A percentile compares a stretch with the other conserved stretches of the same genome.
Conservation (phyloP, 768 basidiomycete species). For the Cyathus striatus region DNA sequence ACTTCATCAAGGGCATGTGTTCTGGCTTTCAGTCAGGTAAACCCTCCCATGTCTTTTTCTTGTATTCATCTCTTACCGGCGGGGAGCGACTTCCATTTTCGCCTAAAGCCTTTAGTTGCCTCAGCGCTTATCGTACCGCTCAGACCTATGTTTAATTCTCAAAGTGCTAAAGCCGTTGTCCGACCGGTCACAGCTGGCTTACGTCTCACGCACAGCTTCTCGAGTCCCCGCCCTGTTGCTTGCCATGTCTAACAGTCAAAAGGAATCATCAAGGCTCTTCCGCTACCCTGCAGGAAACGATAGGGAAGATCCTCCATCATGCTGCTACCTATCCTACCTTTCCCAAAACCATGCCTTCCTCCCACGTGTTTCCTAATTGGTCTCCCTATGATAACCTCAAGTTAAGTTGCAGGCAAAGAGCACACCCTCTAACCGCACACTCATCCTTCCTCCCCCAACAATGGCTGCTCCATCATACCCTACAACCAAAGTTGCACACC, state of each 20-base stretch:
- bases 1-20: no score
- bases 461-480: slow-evolving; percentile 13
- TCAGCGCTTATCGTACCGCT: no score
- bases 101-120: no score
- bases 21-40: no score
- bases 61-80: no score
- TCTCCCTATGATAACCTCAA: slow-evolving; percentile 12
- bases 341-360: slow-evolving; percentile 8
- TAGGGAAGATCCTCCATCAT: not conserved
- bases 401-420: slow-evolving; percentile 13
- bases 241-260: not conserved
- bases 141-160: no score
- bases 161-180: no score
- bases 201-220: no score
- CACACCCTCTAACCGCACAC: slow-evolving; percentile 5
- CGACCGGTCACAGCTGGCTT: no score
- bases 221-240: not conserved
- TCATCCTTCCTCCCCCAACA: slow-evolving; percentile 7
- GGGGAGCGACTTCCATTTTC: no score
- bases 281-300: slow-evolving; percentile 9
- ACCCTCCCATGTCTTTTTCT: no score
- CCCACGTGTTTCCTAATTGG: slow-evolving; percentile 17
- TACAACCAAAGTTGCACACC: slow-evolving; percentile 2
- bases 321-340: slow-evolving; percentile 6
- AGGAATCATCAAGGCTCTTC: not conserved